These are phyloP conservation scores for Pholiota adiposa DNA, from an alignment of 1,284 basidiomycete species.

Conservation along the genomic window DNA sequence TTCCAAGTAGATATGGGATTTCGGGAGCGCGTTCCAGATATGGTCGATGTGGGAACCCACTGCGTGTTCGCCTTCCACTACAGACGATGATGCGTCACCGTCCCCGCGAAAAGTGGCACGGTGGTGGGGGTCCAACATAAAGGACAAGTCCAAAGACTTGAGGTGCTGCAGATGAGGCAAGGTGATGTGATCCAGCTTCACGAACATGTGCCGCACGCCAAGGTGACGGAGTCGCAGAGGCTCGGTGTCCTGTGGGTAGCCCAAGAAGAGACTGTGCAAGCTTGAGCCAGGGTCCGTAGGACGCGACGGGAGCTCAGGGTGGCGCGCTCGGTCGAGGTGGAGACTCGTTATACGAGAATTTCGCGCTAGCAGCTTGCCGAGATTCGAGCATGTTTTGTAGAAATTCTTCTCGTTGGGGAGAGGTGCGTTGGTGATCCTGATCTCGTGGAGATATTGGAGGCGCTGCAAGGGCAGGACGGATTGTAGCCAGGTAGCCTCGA, in stretches of 20 bases:
- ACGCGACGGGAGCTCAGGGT: not conserved
- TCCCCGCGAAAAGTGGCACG: not conserved
- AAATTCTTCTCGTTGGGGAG: not conserved
- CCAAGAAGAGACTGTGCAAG: constrained; percentile 15
- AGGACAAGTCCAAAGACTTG: constrained; percentile 11
- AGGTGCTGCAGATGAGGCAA: constrained; percentile 17
- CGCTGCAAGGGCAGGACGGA: constrained; percentile 7
- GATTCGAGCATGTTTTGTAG: constrained; percentile 12
- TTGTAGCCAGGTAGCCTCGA: constrained; percentile 8
- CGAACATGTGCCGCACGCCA: constrained; percentile 1
- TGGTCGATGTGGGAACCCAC: constrained; percentile 12
- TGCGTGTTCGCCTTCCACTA: not conserved
- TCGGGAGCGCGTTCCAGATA: constrained; percentile 9
- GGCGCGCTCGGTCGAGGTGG: not conserved
- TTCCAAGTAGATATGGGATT: constrained; percentile 9
- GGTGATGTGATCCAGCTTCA: constrained; percentile 14
- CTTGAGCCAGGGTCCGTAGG: constrained; percentile 3
- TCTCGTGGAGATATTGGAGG: constrained; percentile 5
- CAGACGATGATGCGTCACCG: not conserved
- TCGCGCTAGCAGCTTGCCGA: constrained; percentile 12
- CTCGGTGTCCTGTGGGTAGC: not conserved
- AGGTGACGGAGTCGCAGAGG: constrained; percentile 15
- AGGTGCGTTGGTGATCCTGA: constrained; percentile 4
- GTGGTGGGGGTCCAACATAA: constrained; percentile 2
- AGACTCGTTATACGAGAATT: constrained; percentile 3